Conservation (phyloP, 140 eudicot species). For the Cichorium intybus region DNA sequence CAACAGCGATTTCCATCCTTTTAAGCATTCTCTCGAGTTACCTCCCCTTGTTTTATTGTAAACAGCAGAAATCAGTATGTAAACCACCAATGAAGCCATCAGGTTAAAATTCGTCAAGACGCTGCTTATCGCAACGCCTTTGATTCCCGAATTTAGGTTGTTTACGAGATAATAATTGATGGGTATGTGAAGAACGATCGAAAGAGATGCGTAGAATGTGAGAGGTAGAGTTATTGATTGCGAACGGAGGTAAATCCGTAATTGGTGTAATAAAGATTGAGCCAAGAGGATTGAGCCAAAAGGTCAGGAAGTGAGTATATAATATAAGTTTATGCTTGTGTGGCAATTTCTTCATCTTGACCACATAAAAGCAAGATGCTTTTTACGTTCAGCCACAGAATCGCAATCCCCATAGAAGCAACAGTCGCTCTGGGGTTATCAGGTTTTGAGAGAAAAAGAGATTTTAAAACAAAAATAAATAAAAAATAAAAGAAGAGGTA, state of each 20-base stretch:
- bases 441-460: no score
- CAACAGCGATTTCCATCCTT: slow-evolving; percentile 54
- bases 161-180: slow-evolving; percentile 62
- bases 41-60: slow-evolving; percentile 68
- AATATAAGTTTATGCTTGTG: slow-evolving; percentile 71
- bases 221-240: slow-evolving; percentile 79
- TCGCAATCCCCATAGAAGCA: no score
- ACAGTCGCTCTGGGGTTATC: no score
- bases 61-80: slow-evolving; percentile 47
- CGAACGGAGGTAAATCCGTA: slow-evolving; percentile 74
- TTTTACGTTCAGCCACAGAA: slow-evolving; percentile 76
- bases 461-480: no score
- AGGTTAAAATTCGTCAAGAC: slow-evolving; percentile 68
- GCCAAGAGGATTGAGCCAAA: slow-evolving; percentile 72
- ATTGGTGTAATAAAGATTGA: slow-evolving; percentile 77
- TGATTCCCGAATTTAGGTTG: slow-evolving; percentile 54
- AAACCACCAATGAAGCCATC: slow-evolving; percentile 49
- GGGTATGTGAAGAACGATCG: slow-evolving; percentile 73
- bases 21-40: slow-evolving; percentile 43
- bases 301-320: no score
- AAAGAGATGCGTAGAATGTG: slow-evolving; percentile 62
- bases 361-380: slow-evolving; percentile 56
- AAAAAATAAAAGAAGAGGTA: no score
- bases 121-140: slow-evolving; percentile 73
- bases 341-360: slow-evolving; percentile 68